Conservation (phyloP, 176 grass and related monocot species). For the Paspalum vaginatum region DNA sequence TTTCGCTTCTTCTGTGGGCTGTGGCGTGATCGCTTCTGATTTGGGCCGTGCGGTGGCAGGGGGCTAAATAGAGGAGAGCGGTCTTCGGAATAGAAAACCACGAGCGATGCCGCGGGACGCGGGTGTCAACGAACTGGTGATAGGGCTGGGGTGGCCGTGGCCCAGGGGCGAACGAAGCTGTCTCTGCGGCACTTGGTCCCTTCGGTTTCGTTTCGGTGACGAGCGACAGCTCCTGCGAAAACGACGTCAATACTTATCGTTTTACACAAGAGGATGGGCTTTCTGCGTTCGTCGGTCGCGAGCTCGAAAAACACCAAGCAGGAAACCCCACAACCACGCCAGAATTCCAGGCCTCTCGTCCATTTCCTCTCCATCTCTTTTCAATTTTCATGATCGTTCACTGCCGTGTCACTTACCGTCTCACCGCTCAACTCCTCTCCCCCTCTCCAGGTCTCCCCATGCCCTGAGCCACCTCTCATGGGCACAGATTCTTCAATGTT, state of each 20-base stretch:
- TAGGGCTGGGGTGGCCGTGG: neutral
- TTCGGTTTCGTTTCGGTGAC: neutral
- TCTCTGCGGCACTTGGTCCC: neutral
- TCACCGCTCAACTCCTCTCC: too few relatives aligned
- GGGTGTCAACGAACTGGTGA: conserved; percentile 13
- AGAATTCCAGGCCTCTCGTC: too few relatives aligned
- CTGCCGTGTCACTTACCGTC: too few relatives aligned
- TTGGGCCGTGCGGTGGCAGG: neutral
- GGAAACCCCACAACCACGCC: too few relatives aligned
- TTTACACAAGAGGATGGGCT: neutral
- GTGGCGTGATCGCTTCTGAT: neutral
- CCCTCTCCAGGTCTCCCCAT: too few relatives aligned
- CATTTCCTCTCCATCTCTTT: too few relatives aligned
- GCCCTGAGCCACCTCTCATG: too few relatives aligned
- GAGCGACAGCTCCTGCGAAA: neutral
- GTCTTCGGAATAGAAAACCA: neutral
- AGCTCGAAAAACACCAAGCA: neutral
- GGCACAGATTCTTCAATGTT: too few relatives aligned
- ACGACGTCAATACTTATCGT: conserved; percentile 33
- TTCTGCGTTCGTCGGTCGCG: neutral
- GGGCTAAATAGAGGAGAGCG: conserved; percentile 5
- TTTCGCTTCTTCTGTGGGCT: neutral
- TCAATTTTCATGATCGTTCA: too few relatives aligned
- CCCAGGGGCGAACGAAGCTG: too few relatives aligned
- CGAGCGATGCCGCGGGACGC: neutral